Conservation (phyloP, 2,329 filamentous ascomycete species). For the Coniochaeta sp. region DNA sequence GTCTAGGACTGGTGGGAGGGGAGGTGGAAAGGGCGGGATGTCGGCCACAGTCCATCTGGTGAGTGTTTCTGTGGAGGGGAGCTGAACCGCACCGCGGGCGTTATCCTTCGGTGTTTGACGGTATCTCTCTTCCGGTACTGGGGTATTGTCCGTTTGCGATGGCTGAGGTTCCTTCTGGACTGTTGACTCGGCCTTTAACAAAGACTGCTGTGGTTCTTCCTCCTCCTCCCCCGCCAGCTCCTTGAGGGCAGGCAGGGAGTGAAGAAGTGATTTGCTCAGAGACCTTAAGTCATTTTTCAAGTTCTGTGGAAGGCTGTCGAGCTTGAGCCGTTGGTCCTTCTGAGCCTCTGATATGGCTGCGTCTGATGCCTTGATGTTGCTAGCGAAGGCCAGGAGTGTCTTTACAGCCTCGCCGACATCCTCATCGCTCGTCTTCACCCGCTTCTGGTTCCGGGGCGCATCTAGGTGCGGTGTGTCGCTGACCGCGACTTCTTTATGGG, state of each 20-base stretch:
- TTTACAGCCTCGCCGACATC: neutral
- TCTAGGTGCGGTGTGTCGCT: neutral
- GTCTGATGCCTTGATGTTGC: neutral
- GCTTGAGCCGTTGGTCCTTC: neutral
- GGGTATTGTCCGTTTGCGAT: neutral
- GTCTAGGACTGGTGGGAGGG: slow-evolving; percentile 56
- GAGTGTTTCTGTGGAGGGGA: slow-evolving; percentile 18
- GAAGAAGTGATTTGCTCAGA: neutral
- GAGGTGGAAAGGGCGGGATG: slow-evolving; percentile 42
- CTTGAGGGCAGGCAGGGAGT: neutral
- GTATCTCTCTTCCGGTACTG: neutral
- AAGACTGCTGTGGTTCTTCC: neutral
- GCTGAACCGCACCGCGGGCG: neutral
- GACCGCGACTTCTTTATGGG: neutral
- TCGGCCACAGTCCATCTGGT: slow-evolving; percentile 45
- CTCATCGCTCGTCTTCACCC: neutral
- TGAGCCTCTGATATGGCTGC: neutral
- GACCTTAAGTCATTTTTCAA: neutral
- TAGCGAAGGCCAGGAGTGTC: neutral
- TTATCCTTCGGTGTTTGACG: neutral
- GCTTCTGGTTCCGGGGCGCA: neutral
- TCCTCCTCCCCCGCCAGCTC: neutral
- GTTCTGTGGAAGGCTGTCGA: neutral
- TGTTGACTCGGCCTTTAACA: neutral
- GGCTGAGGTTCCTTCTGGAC: neutral